phyloP scores from a whole-genome alignment of 179 eudicot species.

The Spergularia azorica region DNA sequence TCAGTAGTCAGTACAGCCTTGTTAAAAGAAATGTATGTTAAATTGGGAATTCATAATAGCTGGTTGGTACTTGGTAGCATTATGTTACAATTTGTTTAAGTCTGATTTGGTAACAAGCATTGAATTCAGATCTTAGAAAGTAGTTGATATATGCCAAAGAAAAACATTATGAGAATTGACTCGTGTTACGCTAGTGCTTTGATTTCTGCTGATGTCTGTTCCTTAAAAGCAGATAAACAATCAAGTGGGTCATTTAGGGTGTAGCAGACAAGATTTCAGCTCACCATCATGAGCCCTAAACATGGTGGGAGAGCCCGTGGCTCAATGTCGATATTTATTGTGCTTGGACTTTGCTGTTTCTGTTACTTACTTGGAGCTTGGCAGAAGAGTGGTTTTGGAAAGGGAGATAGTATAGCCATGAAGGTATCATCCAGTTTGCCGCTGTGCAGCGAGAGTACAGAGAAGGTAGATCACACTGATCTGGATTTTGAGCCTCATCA shows the following conservation, averaged over 20 bases:
- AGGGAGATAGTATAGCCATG: slow-evolving; percentile 52
- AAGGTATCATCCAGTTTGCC: slow-evolving; percentile 33
- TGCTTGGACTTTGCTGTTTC: slow-evolving; percentile 60
- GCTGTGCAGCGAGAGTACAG: slow-evolving; percentile 33
- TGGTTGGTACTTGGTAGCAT: neutral
- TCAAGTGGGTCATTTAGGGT: slow-evolving; percentile 5
- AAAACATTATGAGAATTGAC: too few relatives aligned
- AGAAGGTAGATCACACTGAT: slow-evolving; percentile 23
- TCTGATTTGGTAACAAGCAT: neutral
- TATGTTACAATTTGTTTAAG: neutral
- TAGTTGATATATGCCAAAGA: too few relatives aligned
- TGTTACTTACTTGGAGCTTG: slow-evolving; percentile 58
- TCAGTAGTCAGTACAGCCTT: neutral
- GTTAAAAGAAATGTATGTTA: neutral
- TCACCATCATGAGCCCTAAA: slow-evolving; percentile 40
- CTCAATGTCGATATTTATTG: slow-evolving; percentile 46
- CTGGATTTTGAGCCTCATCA: slow-evolving; percentile 59
- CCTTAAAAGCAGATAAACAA: neutral
- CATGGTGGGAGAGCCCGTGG: slow-evolving; percentile 44
- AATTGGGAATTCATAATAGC: neutral
- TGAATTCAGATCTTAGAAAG: neutral
- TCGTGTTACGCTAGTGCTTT: too few relatives aligned
- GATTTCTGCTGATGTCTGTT: slow-evolving; percentile 16
- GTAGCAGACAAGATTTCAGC: slow-evolving; percentile 3
- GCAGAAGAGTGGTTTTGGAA: slow-evolving; percentile 57